Evolutionary conservation across 805 yeast species (phyloP), one percentile per base, ranked within the genome.

Genomic region (Candida michaelii): DNA sequence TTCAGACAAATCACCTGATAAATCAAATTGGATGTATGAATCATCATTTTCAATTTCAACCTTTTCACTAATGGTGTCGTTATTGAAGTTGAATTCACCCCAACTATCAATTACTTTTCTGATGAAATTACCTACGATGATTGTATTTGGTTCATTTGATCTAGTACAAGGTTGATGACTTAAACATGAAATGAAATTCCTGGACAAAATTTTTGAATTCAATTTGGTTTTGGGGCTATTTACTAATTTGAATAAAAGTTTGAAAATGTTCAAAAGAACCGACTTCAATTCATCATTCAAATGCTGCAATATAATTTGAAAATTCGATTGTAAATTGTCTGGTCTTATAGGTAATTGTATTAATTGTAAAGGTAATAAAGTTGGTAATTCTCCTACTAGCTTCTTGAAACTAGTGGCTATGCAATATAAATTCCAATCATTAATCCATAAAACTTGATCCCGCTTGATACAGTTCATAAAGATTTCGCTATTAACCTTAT

Each of bases 341-440:
- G 79, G 85, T 16, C 54, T 58, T 13, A 82, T 65, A 4, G 89
- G 89, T 42, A 81, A 57, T 5, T 58, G 53, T 10, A 84, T 73
- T n/a, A 55, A 39, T 13, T 65, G 63, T 3, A 76, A 60, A 2
- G 83, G 76, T 15, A 86, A 61, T 25, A 85, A 63, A 0, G 86
- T 80, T 0, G 83, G 77, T 27, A 82, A 68, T 27, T 73, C 79
- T 43, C 72, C 65, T 27, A 87, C 56, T 50, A 75, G 61, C 38
- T 69, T 57, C 51, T 74, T 74, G 54, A 69, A 69, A 15, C 62
- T 59, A 24, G 77, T 68, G 10, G 78, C 70, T n/a, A 77, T 69
- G 39, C 75, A 69, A 46, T 69, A 68, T 9, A 82, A 66, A 39
- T 79, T 80, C 69, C 79, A 81, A 54, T 80, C 84, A 41, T 69